A percentile compares a stretch with the other conserved stretches of the same genome.
These are phyloP conservation scores for Zychaea mexicana DNA, from an alignment of 371 early-diverging fungal species.

Conservation along the genomic window DNA sequence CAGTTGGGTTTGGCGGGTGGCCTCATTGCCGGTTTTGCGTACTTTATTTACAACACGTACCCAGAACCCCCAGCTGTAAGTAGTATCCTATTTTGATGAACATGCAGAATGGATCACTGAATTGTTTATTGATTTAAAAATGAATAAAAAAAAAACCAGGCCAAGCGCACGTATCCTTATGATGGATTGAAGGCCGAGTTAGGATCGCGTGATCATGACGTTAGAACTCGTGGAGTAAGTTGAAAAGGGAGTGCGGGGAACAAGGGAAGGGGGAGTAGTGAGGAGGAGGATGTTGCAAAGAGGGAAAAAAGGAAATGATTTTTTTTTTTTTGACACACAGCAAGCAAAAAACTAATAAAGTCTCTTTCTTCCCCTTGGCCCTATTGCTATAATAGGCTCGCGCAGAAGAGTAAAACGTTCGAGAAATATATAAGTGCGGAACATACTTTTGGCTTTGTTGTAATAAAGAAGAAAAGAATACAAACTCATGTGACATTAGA, in stretches of 20 bases:
- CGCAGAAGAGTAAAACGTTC: slow-evolving; percentile 3
- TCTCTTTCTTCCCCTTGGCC: neutral
- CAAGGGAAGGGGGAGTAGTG: neutral
- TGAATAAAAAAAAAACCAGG: no score
- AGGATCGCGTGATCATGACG: slow-evolving; percentile 48
- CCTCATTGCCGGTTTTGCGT: slow-evolving; percentile 44
- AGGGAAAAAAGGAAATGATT: no score
- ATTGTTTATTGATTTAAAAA: no score
- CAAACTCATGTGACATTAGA: neutral
- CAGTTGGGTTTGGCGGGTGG: slow-evolving; percentile 45
- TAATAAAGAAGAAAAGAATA: neutral
- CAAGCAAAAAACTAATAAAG: neutral
- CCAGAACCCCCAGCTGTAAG: slow-evolving; percentile 53
- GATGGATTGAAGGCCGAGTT: slow-evolving; percentile 50
- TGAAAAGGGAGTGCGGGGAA: neutral
- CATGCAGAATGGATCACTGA: neutral
- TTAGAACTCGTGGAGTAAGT: slow-evolving; percentile 51
- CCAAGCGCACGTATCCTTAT: slow-evolving; percentile 50
- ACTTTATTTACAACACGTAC: slow-evolving; percentile 44
- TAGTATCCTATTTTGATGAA: no score
- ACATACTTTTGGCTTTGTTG: neutral
- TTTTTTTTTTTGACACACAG: neutral
- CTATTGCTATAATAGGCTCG: neutral
- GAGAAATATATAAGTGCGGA: neutral
- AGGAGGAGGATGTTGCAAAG: neutral